Evolutionary conservation across 305 asterid genomes (phyloP).

Genomic region (Solanum aculeatissimum): DNA sequence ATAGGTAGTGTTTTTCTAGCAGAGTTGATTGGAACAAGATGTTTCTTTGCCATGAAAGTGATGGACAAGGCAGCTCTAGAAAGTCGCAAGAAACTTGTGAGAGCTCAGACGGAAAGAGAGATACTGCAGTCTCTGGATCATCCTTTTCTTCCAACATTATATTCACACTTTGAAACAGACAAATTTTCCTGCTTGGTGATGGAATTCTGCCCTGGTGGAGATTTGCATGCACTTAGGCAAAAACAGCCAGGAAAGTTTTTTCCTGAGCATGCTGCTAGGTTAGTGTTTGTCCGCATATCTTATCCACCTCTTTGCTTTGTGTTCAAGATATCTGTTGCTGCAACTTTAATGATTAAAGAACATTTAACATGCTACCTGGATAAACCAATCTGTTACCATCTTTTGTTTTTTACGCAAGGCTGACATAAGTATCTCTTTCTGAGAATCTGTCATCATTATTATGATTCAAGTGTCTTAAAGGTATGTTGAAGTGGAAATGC

Average conservation of each 20-base stretch:
- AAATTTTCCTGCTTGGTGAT: conserved; percentile 42
- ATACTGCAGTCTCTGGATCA: conserved; percentile 43
- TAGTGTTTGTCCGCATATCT: background rate
- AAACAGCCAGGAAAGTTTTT: conserved; percentile 43
- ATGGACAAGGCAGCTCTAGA: conserved; percentile 38
- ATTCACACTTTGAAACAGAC: conserved; percentile 43
- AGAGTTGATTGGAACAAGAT: conserved; percentile 36
- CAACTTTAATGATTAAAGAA: background rate
- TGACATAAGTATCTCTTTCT: background rate
- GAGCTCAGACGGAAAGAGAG: conserved; percentile 55
- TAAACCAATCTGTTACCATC: background rate
- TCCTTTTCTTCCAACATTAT: conserved; percentile 48
- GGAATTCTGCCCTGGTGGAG: conserved; percentile 58
- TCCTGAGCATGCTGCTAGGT: conserved; percentile 52
- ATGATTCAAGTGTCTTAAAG: background rate
- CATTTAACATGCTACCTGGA: background rate
- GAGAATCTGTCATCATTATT: background rate
- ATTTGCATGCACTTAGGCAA: conserved; percentile 44
- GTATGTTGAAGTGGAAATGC: background rate
- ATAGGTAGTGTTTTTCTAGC: conserved; percentile 41
- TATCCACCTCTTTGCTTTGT: background rate
- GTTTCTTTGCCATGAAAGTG: conserved; percentile 52
- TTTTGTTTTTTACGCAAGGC: background rate
- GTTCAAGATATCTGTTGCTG: background rate
- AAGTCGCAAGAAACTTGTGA: conserved; percentile 38